phyloP scores from a whole-genome alignment of 805 yeast species.

The Lachancea meyersii region DNA sequence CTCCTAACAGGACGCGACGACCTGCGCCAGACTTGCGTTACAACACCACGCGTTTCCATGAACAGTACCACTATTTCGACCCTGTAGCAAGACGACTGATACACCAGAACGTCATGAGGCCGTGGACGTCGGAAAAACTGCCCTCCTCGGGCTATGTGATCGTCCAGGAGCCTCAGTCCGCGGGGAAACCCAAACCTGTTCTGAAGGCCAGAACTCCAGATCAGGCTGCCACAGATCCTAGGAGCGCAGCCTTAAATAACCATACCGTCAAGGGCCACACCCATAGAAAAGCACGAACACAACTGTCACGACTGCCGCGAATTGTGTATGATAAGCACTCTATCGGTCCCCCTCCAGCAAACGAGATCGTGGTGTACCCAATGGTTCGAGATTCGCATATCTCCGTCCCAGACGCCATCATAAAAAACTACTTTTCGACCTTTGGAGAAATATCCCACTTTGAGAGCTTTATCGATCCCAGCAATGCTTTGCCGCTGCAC shows the following conservation, averaged over 20 bases:
- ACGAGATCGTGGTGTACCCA: conserved; percentile 65
- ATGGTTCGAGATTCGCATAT: conserved; percentile 14
- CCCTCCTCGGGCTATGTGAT: conserved; percentile 26
- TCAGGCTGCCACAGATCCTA: conserved; percentile 23
- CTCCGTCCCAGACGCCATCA: conserved; percentile 13
- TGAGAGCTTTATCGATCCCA: conserved; percentile 59
- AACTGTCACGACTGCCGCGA: conserved; percentile 15
- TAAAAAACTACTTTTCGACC: conserved; percentile 47
- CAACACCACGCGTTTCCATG: conserved; percentile 17
- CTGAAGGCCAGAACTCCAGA: conserved; percentile 19
- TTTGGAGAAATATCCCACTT: conserved; percentile 61
- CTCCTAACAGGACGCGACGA: conserved; percentile 8
- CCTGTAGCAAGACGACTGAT: conserved; percentile 17
- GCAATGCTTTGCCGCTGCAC: conserved; percentile 74
- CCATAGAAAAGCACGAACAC: conserved; percentile 15
- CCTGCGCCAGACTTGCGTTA: conserved; percentile 23
- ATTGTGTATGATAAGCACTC: conserved; percentile 63
- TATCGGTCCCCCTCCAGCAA: conserved; percentile 65
- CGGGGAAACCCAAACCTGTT: conserved; percentile 15
- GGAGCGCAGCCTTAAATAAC: conserved; percentile 8
- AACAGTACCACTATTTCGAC: conserved; percentile 31
- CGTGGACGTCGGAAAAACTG: conserved; percentile 22
- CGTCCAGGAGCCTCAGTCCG: conserved; percentile 13
- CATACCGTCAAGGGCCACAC: not conserved
- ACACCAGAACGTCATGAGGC: conserved; percentile 20